These are phyloP conservation scores for Leccinum ochraceum DNA, from an alignment of 768 basidiomycete genomes.

Conservation along the genomic window DNA sequence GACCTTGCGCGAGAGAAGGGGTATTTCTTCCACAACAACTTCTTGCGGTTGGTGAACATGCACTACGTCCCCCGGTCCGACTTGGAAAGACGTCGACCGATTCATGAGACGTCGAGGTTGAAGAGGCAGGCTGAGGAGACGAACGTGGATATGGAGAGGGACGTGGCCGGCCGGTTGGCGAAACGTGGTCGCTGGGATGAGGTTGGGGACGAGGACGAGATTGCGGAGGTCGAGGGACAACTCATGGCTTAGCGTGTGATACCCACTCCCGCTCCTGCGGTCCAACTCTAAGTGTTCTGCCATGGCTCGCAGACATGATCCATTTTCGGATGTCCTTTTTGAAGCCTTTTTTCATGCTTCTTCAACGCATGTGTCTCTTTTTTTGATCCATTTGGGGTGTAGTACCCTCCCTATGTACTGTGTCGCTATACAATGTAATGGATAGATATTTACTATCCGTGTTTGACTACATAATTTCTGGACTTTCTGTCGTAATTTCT, in stretches of 20 bases:
- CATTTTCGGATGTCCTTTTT: too few species aligned
- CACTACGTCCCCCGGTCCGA: background rate
- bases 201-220: conserved; percentile 3
- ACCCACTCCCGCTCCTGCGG: background rate
- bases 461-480: too few species aligned
- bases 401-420: too few species aligned
- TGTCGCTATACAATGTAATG: too few species aligned
- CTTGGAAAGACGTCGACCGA: background rate
- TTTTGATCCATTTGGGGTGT: too few species aligned
- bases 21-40: background rate
- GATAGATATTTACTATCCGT: too few species aligned
- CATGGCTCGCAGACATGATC: too few species aligned
- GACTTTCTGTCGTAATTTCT: too few species aligned
- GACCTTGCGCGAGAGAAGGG: conserved; percentile 2
- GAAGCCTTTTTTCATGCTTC: too few species aligned
- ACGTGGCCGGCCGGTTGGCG: background rate
- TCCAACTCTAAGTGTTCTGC: background rate
- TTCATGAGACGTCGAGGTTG: background rate
- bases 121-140: background rate
- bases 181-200: conserved; percentile 4
- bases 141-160: background rate
- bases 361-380: too few species aligned
- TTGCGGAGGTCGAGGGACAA: conserved; percentile 1
- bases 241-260: background rate
- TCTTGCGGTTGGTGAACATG: background rate